Evolutionary conservation across 257 asterid genomes (phyloP), one percentile per base, ranked within the genome.

Genomic region (Osmanthus fragrans): DNA sequence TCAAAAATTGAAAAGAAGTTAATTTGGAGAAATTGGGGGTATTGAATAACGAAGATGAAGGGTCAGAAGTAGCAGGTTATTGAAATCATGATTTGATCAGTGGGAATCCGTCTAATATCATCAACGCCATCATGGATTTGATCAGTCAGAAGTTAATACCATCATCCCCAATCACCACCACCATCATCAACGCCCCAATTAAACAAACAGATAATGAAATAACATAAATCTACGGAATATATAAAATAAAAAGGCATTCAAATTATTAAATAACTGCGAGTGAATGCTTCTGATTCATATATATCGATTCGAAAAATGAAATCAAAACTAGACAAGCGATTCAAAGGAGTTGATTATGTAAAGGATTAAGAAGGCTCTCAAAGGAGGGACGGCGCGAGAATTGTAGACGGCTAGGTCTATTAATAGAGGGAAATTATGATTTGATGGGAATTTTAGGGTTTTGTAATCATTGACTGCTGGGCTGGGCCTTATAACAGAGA

Each of bases 21-120:
- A 1, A 19, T 60, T 25, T 60, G 18, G 33, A 60, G 30, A 23
- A 21, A 23, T 21, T 7, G 32, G 68, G 66, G 68, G 67, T 3
- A 60, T 23, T 21, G 67, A 58, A 42, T 10, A 15, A 73, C n/a
- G 82, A 70, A 45, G 73, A 65, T 8, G 16, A 70, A 67, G 70
- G 71, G 95, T 91, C 95, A 86, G 94, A 84, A 88, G 91, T 88
- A 89, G 92, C 95, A 87, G 92, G 89, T 87, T 80, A 54, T 71
- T 51, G 37, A 56, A 63, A 85, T 88, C 92, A 88, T 64, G 72
- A 47, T 19, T 72, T 73, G 13, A 77, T 91, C 95, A 88, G 67
- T 81, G 92, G 95, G 95, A 91, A 91, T 91, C 93, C 96, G 90
- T 76, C 74, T 92, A 81, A 84, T 90, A 86, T 12, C 81, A n/a